Evolutionary conservation across 345 rosid species (phyloP).

Genomic region (Acer negundo): DNA sequence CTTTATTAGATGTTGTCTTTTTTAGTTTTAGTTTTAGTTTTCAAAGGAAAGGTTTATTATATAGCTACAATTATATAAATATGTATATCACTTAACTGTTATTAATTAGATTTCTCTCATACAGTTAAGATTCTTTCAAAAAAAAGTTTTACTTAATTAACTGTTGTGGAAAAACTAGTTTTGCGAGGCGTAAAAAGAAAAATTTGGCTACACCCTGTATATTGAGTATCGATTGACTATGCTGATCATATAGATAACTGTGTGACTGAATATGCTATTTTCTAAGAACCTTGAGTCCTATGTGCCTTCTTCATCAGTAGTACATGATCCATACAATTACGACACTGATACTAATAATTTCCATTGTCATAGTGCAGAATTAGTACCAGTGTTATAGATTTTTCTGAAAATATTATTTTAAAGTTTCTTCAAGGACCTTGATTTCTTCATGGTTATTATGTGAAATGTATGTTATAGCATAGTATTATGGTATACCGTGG

Average conservation of each 20-base stretch:
- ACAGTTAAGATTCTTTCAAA: too few relatives aligned
- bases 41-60: too few relatives aligned
- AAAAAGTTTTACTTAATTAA: too few relatives aligned
- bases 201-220: background rate
- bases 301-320: background rate
- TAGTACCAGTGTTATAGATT: too few relatives aligned
- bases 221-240: background rate
- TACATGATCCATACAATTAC: background rate
- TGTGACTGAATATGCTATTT: background rate
- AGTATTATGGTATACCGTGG: background rate
- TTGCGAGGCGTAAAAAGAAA: background rate
- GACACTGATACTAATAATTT: too few relatives aligned
- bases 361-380: too few relatives aligned
- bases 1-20: too few relatives aligned
- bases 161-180: background rate
- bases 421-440: background rate
- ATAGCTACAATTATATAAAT: too few relatives aligned
- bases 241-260: background rate
- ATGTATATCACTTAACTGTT: background rate
- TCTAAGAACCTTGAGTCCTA: background rate
- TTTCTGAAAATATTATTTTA: background rate
- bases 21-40: too few relatives aligned
- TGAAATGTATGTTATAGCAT: background rate
- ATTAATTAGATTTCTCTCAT: too few relatives aligned
- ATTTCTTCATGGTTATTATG: background rate